These are phyloP conservation scores for Fusarium aywerte DNA, from an alignment of 2,329 filamentous ascomycete species.

Conservation along the genomic window DNA sequence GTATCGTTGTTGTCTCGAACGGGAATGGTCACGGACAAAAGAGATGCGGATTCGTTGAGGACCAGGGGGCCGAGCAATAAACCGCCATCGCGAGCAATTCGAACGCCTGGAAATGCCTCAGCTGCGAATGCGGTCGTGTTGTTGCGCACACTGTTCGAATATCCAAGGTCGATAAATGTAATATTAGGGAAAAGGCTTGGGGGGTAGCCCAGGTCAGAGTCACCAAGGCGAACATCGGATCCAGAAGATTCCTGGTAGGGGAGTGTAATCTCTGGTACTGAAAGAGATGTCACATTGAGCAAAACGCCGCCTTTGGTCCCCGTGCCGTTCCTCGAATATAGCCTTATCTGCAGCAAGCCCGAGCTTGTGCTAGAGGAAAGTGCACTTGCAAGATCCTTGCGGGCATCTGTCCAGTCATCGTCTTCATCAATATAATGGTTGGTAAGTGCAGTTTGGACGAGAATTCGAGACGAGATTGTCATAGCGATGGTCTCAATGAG, in stretches of 20 bases:
- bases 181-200: conserved; percentile 81
- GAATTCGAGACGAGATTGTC: conserved; percentile 74
- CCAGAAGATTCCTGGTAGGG: conserved; percentile 71
- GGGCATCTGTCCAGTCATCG: conserved; percentile 70
- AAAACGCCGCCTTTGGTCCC: conserved; percentile 64
- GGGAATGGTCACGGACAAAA: conserved; percentile 84
- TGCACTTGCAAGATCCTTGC: conserved; percentile 75
- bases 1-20: conserved; percentile 71
- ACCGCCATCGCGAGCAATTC: conserved; percentile 62
- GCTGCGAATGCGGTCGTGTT: conserved; percentile 58
- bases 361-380: conserved; percentile 69
- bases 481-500: conserved; percentile 80
- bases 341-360: conserved; percentile 74
- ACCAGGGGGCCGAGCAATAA: conserved; percentile 81
- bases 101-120: conserved; percentile 61
- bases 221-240: conserved; percentile 67
- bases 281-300: conserved; percentile 69
- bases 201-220: conserved; percentile 74
- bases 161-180: conserved; percentile 65
- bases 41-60: conserved; percentile 76
- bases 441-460: conserved; percentile 65
- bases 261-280: conserved; percentile 64
- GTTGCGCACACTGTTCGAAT: conserved; percentile 54
- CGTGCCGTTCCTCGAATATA: conserved; percentile 76
- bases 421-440: conserved; percentile 61